A percentile compares a stretch with the other conserved stretches of the same genome.
These are phyloP conservation scores for Larix kaempferi DNA, from an alignment of 75 land plant genomes.

Conservation along the genomic window DNA sequence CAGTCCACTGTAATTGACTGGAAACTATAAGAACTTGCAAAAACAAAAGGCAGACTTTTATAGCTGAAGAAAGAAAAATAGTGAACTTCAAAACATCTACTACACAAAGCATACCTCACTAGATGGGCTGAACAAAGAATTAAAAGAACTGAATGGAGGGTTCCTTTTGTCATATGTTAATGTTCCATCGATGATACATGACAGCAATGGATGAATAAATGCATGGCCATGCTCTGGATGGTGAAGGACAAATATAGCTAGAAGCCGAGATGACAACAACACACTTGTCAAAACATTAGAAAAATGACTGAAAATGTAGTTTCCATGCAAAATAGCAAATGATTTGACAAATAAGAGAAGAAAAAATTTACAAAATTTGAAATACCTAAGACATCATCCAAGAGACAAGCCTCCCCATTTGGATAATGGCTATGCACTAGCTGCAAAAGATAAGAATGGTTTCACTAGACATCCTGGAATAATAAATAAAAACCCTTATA, in stretches of 20 bases:
- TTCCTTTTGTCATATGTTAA: slow-evolving; percentile 56
- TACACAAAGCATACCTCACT: slow-evolving; percentile 55
- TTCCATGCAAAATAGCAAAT: slow-evolving; percentile 3
- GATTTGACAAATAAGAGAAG: not conserved
- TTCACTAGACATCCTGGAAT: no score
- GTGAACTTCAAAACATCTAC: not conserved
- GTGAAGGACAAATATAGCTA: slow-evolving; percentile 91
- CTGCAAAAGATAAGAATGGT: slow-evolving; percentile 27
- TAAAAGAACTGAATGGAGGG: slow-evolving; percentile 85
- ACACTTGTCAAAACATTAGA: slow-evolving; percentile 1
- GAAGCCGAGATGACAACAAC: slow-evolving; percentile 6
- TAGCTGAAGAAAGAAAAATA: slow-evolving; percentile 1
- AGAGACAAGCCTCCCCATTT: slow-evolving; percentile 53
- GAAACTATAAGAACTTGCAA: not conserved
- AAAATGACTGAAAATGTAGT: not conserved
- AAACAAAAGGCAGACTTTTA: not conserved
- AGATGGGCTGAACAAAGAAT: slow-evolving; percentile 66
- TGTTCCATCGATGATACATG: slow-evolving; percentile 84
- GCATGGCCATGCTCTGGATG: slow-evolving; percentile 97
- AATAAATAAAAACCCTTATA: no score
- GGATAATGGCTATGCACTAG: slow-evolving; percentile 74
- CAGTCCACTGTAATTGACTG: not conserved
- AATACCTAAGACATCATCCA: slow-evolving; percentile 90
- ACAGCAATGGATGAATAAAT: slow-evolving; percentile 79
- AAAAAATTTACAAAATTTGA: not conserved